Percentiles rank a stretch among this genome's conserved stretches.
Evolutionary conservation across 2,329 filamentous ascomycete genomes (phyloP).

Genomic region (Penicillium occitanis): DNA sequence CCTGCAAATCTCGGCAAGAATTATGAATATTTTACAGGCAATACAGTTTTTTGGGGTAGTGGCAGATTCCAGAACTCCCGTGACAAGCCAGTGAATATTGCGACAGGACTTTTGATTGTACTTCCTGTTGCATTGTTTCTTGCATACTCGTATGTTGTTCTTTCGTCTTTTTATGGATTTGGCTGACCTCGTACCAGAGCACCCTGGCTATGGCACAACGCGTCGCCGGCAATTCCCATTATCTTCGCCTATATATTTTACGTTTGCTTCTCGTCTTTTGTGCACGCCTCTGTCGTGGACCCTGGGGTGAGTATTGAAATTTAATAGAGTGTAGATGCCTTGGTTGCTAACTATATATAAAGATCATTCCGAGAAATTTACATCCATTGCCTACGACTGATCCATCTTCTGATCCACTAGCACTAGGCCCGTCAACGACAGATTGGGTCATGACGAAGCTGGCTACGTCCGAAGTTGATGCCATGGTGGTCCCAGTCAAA

Average conservation of each 20-base stretch:
- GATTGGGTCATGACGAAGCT: conserved; percentile 93
- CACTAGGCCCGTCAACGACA: conserved; percentile 78
- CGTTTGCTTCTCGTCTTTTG: conserved; percentile 86
- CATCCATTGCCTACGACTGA: conserved; percentile 79
- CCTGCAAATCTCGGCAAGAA: conserved; percentile 63
- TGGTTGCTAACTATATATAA: conserved; percentile 21
- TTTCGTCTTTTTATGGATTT: background rate
- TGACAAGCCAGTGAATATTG: conserved; percentile 83
- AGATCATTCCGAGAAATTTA: conserved; percentile 91
- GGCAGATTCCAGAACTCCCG: conserved; percentile 86
- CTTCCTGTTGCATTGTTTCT: conserved; percentile 82
- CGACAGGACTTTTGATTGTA: conserved; percentile 76
- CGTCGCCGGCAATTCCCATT: conserved; percentile 86
- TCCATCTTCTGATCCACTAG: conserved; percentile 75
- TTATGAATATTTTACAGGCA: conserved; percentile 90
- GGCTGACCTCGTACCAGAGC: conserved; percentile 50
- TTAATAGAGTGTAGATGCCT: background rate
- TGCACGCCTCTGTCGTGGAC: conserved; percentile 89
- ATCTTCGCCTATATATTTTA: conserved; percentile 89
- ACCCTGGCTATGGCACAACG: conserved; percentile 78
- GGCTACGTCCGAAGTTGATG: conserved; percentile 69
- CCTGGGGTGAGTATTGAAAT: conserved; percentile 70
- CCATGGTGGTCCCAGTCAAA: conserved; percentile 97
- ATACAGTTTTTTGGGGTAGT: conserved; percentile 83
- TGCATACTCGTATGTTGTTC: conserved; percentile 63